Conservation (phyloP, 2,329 filamentous ascomycete genomes). For the Botrytis squamosa region DNA sequence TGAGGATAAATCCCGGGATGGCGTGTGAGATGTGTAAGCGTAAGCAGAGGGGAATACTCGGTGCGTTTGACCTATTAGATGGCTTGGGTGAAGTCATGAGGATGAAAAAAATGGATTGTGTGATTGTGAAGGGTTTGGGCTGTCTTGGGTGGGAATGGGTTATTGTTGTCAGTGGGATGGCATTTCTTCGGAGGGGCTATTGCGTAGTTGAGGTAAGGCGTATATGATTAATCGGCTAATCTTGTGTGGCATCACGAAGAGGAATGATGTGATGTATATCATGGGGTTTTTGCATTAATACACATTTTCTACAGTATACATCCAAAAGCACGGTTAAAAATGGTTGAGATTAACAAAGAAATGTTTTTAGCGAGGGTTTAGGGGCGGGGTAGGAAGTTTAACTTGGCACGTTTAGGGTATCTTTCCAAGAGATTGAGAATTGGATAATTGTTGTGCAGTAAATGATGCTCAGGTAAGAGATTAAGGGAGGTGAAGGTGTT, state of each 20-base stretch:
- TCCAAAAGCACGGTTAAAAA: not conserved
- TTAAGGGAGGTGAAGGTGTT: accelerated
- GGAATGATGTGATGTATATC: not conserved
- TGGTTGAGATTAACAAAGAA: not conserved
- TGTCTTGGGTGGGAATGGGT: not conserved
- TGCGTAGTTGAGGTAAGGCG: not conserved
- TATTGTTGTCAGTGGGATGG: not conserved
- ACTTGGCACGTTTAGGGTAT: not conserved
- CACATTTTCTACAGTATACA: not conserved
- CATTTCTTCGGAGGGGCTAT: not conserved
- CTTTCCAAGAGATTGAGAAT: not conserved
- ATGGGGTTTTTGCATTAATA: not conserved
- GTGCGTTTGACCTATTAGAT: not conserved
- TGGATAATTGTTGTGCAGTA: not conserved
- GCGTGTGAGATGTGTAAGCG: not conserved
- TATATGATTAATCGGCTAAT: not conserved
- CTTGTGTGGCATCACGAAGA: not conserved
- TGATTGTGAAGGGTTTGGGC: not conserved
- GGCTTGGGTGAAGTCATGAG: not conserved
- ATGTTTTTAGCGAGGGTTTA: not conserved
- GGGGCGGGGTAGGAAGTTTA: not conserved
- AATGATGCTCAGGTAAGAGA: no score
- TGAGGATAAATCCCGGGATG: not conserved
- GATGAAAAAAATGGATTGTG: not conserved
- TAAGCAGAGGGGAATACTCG: not conserved